These are phyloP conservation scores for Ascobolus immersus DNA, from an alignment of 495 filamentous ascomycete species.

Conservation along the genomic window DNA sequence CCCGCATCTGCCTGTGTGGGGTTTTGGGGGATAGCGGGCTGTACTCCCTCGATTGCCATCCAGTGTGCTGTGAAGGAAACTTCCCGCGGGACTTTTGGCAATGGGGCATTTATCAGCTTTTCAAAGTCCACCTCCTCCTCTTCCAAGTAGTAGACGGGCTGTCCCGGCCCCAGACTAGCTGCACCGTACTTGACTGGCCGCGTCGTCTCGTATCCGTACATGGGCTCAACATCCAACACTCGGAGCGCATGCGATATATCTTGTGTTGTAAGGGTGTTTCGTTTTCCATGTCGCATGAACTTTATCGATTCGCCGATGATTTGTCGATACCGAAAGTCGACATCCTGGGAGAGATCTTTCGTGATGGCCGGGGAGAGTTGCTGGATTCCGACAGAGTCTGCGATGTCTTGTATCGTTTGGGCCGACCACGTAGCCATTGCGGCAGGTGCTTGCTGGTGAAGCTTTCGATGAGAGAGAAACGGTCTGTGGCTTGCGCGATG, in stretches of 20 bases:
- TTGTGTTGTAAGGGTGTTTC: slow-evolving; percentile 58
- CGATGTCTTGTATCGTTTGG: slow-evolving; percentile 82
- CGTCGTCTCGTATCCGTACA: slow-evolving; percentile 84
- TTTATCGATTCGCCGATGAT: slow-evolving; percentile 81
- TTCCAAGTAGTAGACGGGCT: slow-evolving; percentile 89
- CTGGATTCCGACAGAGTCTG: slow-evolving; percentile 74
- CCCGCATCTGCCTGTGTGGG: slow-evolving; percentile 58
- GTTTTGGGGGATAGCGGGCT: slow-evolving; percentile 87
- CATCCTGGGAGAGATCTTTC: slow-evolving; percentile 65
- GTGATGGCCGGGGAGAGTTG: slow-evolving; percentile 56
- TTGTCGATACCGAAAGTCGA: slow-evolving; percentile 79
- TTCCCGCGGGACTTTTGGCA: slow-evolving; percentile 87
- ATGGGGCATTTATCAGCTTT: slow-evolving; percentile 83
- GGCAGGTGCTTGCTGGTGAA: no score
- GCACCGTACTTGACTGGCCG: slow-evolving; percentile 75
- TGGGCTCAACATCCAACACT: slow-evolving; percentile 71
- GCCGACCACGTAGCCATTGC: slow-evolving; percentile 67
- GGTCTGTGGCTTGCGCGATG: no score
- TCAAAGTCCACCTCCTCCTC: slow-evolving; percentile 98
- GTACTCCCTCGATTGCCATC: slow-evolving; percentile 86
- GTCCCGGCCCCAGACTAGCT: slow-evolving; percentile 76
- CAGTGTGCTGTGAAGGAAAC: slow-evolving; percentile 90
- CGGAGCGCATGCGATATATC: slow-evolving; percentile 63
- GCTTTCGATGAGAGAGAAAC: no score
- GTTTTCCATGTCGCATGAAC: slow-evolving; percentile 71